Evolutionary conservation across 2,329 filamentous ascomycete genomes (phyloP).

Genomic region (Rutstroemia sp.): DNA sequence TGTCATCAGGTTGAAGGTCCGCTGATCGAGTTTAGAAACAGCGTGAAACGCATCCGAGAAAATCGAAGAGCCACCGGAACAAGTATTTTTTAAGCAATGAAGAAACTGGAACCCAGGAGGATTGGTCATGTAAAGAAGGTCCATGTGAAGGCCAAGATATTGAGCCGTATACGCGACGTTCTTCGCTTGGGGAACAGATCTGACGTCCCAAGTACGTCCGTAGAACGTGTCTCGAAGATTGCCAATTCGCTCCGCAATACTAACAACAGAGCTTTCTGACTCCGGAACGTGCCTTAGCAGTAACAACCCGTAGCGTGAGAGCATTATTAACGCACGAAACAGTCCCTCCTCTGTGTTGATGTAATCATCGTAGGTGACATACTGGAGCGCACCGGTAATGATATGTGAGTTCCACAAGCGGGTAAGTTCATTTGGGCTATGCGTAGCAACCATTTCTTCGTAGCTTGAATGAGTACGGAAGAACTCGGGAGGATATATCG

Average conservation of each 20-base stretch:
- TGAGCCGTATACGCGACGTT: slow-evolving; percentile 87
- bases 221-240: slow-evolving; percentile 83
- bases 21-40: slow-evolving; percentile 35
- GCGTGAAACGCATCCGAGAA: slow-evolving; percentile 72
- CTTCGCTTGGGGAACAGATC: slow-evolving; percentile 71
- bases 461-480: neutral
- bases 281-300: slow-evolving; percentile 70
- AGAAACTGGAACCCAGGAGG: slow-evolving; percentile 80
- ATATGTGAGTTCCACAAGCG: slow-evolving; percentile 36
- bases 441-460: neutral
- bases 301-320: slow-evolving; percentile 64
- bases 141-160: slow-evolving; percentile 84
- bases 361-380: slow-evolving; percentile 65
- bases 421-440: neutral
- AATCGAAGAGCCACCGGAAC: slow-evolving; percentile 72
- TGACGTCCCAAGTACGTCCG: slow-evolving; percentile 83
- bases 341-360: slow-evolving; percentile 53
- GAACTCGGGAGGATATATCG: slow-evolving; percentile 17
- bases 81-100: slow-evolving; percentile 79
- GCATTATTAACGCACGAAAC: slow-evolving; percentile 50
- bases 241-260: slow-evolving; percentile 67
- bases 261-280: slow-evolving; percentile 55
- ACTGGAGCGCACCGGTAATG: slow-evolving; percentile 42
- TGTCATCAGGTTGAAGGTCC: slow-evolving; percentile 34
- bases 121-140: slow-evolving; percentile 77